These are phyloP conservation scores for Monilinia laxa DNA, from an alignment of 2,329 filamentous ascomycete species.

Conservation along the genomic window DNA sequence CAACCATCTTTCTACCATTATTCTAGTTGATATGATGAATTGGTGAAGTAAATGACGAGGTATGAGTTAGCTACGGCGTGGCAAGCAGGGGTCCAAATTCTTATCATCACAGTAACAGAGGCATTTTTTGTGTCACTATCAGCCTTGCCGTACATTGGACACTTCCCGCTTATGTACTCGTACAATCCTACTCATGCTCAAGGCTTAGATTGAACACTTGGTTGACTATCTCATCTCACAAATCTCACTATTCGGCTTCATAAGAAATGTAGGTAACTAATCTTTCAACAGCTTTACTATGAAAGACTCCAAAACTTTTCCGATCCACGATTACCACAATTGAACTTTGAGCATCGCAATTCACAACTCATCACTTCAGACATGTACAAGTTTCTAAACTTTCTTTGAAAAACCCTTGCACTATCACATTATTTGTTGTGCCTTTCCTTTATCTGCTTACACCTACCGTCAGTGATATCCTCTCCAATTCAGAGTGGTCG, in stretches of 20 bases:
- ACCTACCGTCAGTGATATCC: constrained; percentile 7
- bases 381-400: too few relatives aligned
- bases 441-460: not conserved
- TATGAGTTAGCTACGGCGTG: not conserved
- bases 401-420: not conserved
- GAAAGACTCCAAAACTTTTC: not conserved
- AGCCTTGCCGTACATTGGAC: not conserved
- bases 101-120: not conserved
- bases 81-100: not conserved
- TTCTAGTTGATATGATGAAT: not conserved
- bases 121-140: not conserved
- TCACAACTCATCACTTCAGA: not conserved
- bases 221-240: not conserved
- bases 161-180: not conserved
- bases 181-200: not conserved
- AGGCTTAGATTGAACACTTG: not conserved
- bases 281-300: not conserved
- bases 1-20: not conserved
- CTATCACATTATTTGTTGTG: constrained; percentile 2
- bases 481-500: not conserved
- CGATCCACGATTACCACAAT: not conserved
- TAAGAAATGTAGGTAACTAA: not conserved
- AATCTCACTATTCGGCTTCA: not conserved
- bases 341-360: not conserved
- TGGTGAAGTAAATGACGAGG: not conserved